Base-by-base conservation (phyloP, 164 flowering plant species). In the Santalum album region DNA sequence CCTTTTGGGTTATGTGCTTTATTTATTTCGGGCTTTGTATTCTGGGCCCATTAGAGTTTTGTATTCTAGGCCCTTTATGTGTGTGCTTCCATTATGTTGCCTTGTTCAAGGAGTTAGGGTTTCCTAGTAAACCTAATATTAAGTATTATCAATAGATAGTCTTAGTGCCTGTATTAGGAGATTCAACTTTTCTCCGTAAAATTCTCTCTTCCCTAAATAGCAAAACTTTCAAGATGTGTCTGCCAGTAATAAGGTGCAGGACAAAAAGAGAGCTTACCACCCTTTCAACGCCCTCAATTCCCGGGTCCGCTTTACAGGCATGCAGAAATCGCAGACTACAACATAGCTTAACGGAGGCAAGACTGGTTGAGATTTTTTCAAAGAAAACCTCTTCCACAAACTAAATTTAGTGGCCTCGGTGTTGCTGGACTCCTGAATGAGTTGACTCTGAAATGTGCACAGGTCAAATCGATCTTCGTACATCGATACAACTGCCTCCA, bases 391-490 rank as follows among this genome's bases (percentile, higher is more conserved):
- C 71, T 71, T 79, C 96, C 86, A 87, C 91, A 94, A 92, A 51
- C 55, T 60, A 58, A 43, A 27, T 32, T 64, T 69, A 38, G 70
- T 68, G 19, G 67, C 35, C 32, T 58, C 56, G 48, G 52, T 58
- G 52, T 67, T 59, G 49, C 57, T 63, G 36, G 73, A 38, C 29
- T 57, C 69, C 64, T 69, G 73, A 39, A 69, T 55, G 21, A 54
- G 53, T 54, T 69, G 79, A 20, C 54, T 74, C 36, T 73, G 63
- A 47, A 91, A 76, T 15, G 71, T 75, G 54, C 59, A 64, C 19
- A 92, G 63, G 71, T 92, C 91, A 79, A 89, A 87, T 25, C 86
- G 86, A 59, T 92, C 99, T 64, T 92, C 96, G 57, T 92, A 89
- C 96, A 92, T 84, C 46, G 86, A 78, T 43, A 74, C 75, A 58